Evolutionary conservation across 768 basidiomycete species (phyloP), one percentile per base, ranked within the genome.

Genomic region (Phaffia tasmanica): DNA sequence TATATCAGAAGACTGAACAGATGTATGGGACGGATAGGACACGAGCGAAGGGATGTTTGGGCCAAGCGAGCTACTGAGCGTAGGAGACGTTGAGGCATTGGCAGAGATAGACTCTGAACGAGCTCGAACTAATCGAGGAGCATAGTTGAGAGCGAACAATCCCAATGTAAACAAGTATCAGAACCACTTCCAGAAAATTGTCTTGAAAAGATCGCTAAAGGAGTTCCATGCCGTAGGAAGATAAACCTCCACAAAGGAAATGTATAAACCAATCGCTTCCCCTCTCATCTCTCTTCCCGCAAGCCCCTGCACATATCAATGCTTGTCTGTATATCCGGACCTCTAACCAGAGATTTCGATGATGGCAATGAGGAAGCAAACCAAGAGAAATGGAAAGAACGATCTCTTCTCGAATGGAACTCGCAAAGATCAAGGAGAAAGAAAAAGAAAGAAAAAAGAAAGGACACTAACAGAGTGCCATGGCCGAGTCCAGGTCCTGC

Each of bases 401-500:
- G 35, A 11, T 42, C 47, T 19, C 51, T 8, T 51, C 62, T 53
- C 11, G 7, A 1, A 21, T 35, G 5, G 21, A 21, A 47, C 19
- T 25, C 25, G 54, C 35, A 42, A 42, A 11, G 35, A 42, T 5
- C 35, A 42, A 42, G 11, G 35, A 11, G 11, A 42, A 11, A 11
- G 35, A 42, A 11, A 11, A 21, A 27, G 46, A 61, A 3, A 35
- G 21, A 16, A 7, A 19, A n/a, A 25, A 18, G 50, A 68, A 19
- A 53, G 23, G 50, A 42, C 8, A 76, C 78, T 69, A 61, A 78
- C 78, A 78, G 69, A 79, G 76, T 63, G 74, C 89, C 87, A 90
- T 89, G 23, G 79, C 79, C 57, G 73, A 74, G 72, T 93, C 91
- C 0, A 88, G 88, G 72, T 97, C 93, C 86, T 95, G 88, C 7